These are phyloP conservation scores for Leptographium radiaticola DNA, from an alignment of 2,329 filamentous ascomycete genomes.

Conservation along the genomic window DNA sequence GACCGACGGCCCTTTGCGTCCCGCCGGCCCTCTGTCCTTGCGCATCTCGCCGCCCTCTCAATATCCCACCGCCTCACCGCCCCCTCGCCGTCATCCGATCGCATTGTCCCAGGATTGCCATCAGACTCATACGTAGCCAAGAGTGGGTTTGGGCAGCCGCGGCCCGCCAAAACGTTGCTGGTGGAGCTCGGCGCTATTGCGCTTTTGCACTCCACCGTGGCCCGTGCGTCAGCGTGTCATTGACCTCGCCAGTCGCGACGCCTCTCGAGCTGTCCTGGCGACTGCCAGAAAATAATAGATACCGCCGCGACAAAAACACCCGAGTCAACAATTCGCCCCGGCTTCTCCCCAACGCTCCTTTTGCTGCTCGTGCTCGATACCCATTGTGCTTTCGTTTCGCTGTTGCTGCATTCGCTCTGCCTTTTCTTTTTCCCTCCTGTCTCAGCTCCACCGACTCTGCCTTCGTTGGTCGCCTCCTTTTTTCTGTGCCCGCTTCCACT, in stretches of 20 bases:
- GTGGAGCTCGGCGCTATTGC: neutral
- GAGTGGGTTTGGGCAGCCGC: neutral
- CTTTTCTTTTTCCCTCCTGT: no score
- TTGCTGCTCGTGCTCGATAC: no score
- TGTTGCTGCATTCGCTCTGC: no score
- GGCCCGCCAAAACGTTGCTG: neutral
- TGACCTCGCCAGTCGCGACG: neutral
- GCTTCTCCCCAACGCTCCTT: no score
- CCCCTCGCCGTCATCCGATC: no score
- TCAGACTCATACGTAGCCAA: no score
- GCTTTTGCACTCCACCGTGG: neutral
- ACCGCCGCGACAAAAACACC: neutral
- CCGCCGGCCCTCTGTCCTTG: no score
- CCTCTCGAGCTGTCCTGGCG: neutral
- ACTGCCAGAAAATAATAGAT: neutral
- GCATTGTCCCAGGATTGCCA: no score
- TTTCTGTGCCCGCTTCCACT: neutral
- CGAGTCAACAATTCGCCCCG: no score
- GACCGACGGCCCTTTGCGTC: no score
- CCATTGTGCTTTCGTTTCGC: no score
- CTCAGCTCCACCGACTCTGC: no score
- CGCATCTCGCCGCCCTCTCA: neutral
- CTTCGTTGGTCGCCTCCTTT: neutral
- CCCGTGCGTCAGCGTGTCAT: constrained; percentile 1
- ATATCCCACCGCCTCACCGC: neutral